phyloP scores from a whole-genome alignment of 441 rosid genomes.

The Croton laevigatus region DNA sequence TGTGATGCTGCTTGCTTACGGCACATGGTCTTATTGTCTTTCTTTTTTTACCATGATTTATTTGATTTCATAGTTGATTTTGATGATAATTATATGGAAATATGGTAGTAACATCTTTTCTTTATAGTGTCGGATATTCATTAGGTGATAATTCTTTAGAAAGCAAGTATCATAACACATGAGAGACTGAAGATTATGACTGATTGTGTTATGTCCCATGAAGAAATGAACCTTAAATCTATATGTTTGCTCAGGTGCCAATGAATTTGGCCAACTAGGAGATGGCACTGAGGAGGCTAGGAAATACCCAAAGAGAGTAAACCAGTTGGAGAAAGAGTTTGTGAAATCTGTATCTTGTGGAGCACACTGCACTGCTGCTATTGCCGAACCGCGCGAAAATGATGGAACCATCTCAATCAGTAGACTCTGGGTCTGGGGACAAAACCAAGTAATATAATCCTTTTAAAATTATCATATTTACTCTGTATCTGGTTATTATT shows the following conservation, averaged over 20 bases:
- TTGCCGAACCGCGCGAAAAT: conserved; percentile 75
- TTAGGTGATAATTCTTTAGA: neutral
- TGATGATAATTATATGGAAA: no score
- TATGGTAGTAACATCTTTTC: neutral
- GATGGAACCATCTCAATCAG: conserved; percentile 61
- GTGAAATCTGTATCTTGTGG: conserved; percentile 92
- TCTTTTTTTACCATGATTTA: no score
- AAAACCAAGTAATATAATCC: conserved; percentile 66
- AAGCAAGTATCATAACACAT: neutral
- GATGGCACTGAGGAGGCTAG: conserved; percentile 89
- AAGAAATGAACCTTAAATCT: conserved; percentile 11
- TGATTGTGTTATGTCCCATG: neutral
- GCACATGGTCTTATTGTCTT: no score
- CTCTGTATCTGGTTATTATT: neutral
- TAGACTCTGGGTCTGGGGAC: conserved; percentile 99
- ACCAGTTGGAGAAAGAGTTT: conserved; percentile 72
- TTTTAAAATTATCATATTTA: conserved; percentile 11
- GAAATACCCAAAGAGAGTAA: conserved; percentile 75
- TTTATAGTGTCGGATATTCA: neutral
- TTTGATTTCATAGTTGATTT: no score
- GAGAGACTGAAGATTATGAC: neutral
- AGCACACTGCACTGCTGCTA: conserved; percentile 88
- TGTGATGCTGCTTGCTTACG: no score
- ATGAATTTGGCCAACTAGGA: conserved; percentile 95
- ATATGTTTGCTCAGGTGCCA: conserved; percentile 52